These are phyloP conservation scores for Starmerella stigmatis DNA, from an alignment of 805 yeast species.

Conservation along the genomic window DNA sequence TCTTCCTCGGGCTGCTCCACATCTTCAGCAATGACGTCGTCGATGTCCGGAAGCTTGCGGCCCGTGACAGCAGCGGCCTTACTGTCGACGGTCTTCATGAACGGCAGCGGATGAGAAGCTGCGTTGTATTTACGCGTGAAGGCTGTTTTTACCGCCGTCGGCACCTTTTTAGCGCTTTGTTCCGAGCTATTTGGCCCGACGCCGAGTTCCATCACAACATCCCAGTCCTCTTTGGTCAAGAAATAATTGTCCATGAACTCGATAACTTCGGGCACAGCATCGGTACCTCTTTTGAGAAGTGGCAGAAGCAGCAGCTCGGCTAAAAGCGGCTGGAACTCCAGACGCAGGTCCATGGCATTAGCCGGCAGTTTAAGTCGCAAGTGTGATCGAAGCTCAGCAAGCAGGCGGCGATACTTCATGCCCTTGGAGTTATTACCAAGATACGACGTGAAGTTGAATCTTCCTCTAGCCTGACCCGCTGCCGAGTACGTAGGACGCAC, in stretches of 20 bases:
- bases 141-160: constrained; percentile 69
- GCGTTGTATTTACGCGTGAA: constrained; percentile 80
- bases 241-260: constrained; percentile 74
- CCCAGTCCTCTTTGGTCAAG: constrained; percentile 88
- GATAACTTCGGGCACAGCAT: constrained; percentile 57
- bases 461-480: constrained; percentile 57
- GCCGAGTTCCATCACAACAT: constrained; percentile 68
- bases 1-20: constrained; percentile 27
- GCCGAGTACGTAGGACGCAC: constrained; percentile 62
- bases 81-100: constrained; percentile 43
- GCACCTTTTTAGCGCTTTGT: constrained; percentile 48
- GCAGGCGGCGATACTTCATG: constrained; percentile 62
- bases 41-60: constrained; percentile 46
- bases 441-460: constrained; percentile 75
- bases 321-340: constrained; percentile 62
- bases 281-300: constrained; percentile 43
- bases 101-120: constrained; percentile 71
- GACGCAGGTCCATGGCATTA: constrained; percentile 59
- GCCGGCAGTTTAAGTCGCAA: constrained; percentile 71
- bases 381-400: constrained; percentile 84
- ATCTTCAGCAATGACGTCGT: constrained; percentile 59
- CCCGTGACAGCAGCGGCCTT: constrained; percentile 31
- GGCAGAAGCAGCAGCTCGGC: constrained; percentile 50
- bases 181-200: constrained; percentile 46
- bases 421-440: constrained; percentile 82